phyloP scores from a whole-genome alignment of 2,329 filamentous ascomycete species.

The Alternaria arborescens region DNA sequence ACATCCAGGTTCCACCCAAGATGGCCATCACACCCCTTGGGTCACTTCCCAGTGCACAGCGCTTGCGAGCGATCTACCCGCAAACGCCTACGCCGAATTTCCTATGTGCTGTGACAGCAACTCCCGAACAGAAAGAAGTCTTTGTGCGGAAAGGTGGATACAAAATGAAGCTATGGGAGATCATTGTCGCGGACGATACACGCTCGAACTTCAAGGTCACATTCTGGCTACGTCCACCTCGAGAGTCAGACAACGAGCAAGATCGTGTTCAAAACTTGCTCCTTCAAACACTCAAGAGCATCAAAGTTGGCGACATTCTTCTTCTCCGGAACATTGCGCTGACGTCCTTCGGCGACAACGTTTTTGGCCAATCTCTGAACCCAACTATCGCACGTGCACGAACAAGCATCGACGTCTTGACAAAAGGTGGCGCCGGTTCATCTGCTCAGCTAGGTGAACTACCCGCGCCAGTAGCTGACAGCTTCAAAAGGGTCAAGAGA shows the following conservation, averaged over 20 bases:
- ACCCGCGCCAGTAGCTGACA: constrained; percentile 64
- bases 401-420: constrained; percentile 72
- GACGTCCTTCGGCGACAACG: constrained; percentile 75
- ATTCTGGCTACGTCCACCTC: constrained; percentile 74
- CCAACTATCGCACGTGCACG: constrained; percentile 72
- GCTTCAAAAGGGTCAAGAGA: constrained; percentile 72
- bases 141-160: constrained; percentile 70
- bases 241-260: constrained; percentile 22
- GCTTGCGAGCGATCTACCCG: constrained; percentile 73
- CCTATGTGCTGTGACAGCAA: constrained; percentile 79
- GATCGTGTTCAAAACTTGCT: constrained; percentile 45
- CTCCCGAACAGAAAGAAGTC: constrained; percentile 72
- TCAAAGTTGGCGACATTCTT: constrained; percentile 78
- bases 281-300: constrained; percentile 51
- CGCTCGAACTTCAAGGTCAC: constrained; percentile 80
- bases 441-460: constrained; percentile 56
- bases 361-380: constrained; percentile 85
- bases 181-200: constrained; percentile 80
- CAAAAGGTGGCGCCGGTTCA: constrained; percentile 61
- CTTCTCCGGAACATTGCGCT: constrained; percentile 82
- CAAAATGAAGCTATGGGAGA: constrained; percentile 52
- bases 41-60: constrained; percentile 72
- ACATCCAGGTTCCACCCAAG: constrained; percentile 27
- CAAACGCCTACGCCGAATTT: constrained; percentile 85
- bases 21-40: constrained; percentile 68